These are phyloP conservation scores for Prunus mira DNA, from an alignment of 306 rosid species.

Conservation along the genomic window DNA sequence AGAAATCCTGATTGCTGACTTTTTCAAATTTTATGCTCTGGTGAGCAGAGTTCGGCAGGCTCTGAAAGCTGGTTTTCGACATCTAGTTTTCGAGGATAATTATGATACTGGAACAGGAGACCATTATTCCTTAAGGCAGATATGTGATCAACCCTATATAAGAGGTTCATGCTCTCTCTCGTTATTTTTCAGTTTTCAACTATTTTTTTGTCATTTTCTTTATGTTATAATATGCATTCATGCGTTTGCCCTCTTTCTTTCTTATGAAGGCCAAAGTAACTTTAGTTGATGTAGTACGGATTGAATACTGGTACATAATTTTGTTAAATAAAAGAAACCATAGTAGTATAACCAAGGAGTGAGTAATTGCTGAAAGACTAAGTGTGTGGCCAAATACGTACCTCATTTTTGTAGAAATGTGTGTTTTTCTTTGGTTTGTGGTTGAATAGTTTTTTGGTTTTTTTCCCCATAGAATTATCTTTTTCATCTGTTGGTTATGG, in stretches of 20 bases:
- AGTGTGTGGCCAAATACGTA: neutral
- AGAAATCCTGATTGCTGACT: conserved; percentile 27
- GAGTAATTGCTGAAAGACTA: neutral
- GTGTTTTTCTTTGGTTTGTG: neutral
- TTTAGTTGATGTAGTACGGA: neutral
- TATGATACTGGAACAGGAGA: conserved; percentile 99
- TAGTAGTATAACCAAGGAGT: neutral
- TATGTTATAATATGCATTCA: conserved; percentile 1
- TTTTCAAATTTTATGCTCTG: conserved; percentile 19
- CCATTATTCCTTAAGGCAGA: conserved; percentile 95
- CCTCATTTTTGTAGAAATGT: neutral
- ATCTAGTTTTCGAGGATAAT: conserved; percentile 97
- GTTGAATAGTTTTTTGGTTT: neutral
- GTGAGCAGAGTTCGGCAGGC: conserved; percentile 75
- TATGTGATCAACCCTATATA: conserved; percentile 89
- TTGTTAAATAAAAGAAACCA: neutral
- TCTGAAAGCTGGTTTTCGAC: conserved; percentile 82
- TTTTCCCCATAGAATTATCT: neutral
- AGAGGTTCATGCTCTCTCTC: conserved; percentile 55
- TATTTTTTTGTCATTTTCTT: conserved; percentile 2
- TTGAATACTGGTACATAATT: neutral
- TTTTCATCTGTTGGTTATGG: neutral
- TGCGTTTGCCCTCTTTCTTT: neutral
- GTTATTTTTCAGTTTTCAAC: neutral
- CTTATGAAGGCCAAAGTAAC: neutral